These are phyloP conservation scores for Coccomyxa subellipsoidea DNA, from an alignment of 163 green algal species.

Conservation along the genomic window DNA sequence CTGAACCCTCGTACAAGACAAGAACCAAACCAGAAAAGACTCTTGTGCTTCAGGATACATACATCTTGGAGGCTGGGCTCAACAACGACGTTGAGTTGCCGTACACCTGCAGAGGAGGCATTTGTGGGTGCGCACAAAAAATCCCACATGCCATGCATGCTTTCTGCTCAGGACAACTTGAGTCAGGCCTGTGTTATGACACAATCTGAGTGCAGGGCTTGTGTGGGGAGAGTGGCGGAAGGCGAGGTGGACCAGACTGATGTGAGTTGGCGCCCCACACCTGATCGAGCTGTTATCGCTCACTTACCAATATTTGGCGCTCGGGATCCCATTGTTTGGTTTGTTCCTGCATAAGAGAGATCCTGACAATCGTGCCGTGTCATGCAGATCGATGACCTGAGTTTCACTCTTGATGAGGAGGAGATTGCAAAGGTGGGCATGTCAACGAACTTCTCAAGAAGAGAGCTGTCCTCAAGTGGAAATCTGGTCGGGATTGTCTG, in stretches of 20 bases:
- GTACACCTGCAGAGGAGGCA: slow-evolving; percentile 65
- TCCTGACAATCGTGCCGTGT: neutral
- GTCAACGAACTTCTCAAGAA: neutral
- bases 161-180: no score
- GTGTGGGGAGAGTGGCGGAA: slow-evolving; percentile 48
- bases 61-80: slow-evolving; percentile 64
- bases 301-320: no score
- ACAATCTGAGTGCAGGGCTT: slow-evolving; percentile 57
- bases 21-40: no score
- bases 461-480: neutral
- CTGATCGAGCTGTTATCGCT: no score
- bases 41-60: slow-evolving; percentile 43
- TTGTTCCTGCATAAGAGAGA: no score
- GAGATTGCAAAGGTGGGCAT: slow-evolving; percentile 41
- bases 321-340: no score
- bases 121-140: slow-evolving; percentile 43
- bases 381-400: slow-evolving; percentile 50
- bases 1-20: no score
- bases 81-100: slow-evolving; percentile 64
- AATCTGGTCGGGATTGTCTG: neutral
- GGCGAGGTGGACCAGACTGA: slow-evolving; percentile 60
- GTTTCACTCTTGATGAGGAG: slow-evolving; percentile 55
- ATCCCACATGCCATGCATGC: neutral
- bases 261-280: slow-evolving; percentile 32
- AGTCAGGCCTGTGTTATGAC: no score